Conservation (phyloP, 257 asterid genomes). For the Scutellaria barbata region DNA sequence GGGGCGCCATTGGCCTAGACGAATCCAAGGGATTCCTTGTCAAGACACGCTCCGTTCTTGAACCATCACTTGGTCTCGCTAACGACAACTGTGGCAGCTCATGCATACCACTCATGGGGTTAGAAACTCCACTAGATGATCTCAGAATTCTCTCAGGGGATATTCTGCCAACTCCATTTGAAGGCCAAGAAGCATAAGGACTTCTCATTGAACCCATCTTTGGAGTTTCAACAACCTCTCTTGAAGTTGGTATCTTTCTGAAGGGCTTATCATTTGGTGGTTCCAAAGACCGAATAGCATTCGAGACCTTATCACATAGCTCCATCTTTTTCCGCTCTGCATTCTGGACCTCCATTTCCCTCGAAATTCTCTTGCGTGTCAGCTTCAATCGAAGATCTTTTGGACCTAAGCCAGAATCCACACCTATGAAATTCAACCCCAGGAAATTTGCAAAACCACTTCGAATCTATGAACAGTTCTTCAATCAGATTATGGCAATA, state of each 20-base stretch:
- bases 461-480: neutral
- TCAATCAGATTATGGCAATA: slow-evolving; percentile 6
- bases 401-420: slow-evolving; percentile 45
- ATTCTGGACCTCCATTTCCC: slow-evolving; percentile 42
- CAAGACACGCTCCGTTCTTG: slow-evolving; percentile 33
- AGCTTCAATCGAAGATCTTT: slow-evolving; percentile 67
- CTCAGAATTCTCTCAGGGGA: slow-evolving; percentile 35
- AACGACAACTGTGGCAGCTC: slow-evolving; percentile 39
- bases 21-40: slow-evolving; percentile 34
- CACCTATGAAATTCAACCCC: slow-evolving; percentile 29
- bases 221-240: slow-evolving; percentile 31
- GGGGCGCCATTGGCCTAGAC: slow-evolving; percentile 44
- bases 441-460: slow-evolving; percentile 4
- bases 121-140: slow-evolving; percentile 39
- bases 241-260: slow-evolving; percentile 36
- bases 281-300: slow-evolving; percentile 48
- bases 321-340: slow-evolving; percentile 47
- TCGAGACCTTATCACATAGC: no score
- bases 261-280: slow-evolving; percentile 32
- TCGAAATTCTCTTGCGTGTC: slow-evolving; percentile 54
- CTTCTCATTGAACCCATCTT: slow-evolving; percentile 40
- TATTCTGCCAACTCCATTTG: slow-evolving; percentile 41
- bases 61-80: slow-evolving; percentile 39
- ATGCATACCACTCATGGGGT: slow-evolving; percentile 41
- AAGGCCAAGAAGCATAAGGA: slow-evolving; percentile 47